A percentile compares a stretch with the other conserved stretches of the same genome.
Conservation (phyloP, 345 rosid genomes). For the Citrus unshiu region DNA sequence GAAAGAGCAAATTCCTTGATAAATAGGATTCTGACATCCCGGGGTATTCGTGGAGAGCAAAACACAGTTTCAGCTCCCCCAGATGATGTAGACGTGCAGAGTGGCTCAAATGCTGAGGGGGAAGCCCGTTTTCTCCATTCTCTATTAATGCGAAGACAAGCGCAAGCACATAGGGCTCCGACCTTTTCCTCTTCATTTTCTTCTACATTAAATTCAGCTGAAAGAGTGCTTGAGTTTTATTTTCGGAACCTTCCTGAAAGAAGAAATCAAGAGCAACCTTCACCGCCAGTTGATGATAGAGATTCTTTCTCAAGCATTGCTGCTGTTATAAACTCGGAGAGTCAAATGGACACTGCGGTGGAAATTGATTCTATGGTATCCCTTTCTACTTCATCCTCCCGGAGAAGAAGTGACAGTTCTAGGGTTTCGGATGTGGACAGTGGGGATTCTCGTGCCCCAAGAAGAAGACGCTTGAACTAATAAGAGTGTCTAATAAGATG, state of each 20-base stretch:
- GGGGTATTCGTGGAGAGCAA: constrained; percentile 76
- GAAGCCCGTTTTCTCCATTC: constrained; percentile 49
- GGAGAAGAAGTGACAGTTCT: constrained; percentile 67
- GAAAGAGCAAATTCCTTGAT: constrained; percentile 49
- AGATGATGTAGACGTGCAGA: constrained; percentile 56
- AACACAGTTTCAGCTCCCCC: constrained; percentile 33
- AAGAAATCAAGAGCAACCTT: constrained; percentile 75
- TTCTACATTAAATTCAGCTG: constrained; percentile 53
- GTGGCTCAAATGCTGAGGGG: constrained; percentile 45
- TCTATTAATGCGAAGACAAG: constrained; percentile 46
- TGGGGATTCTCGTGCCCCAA: constrained; percentile 82
- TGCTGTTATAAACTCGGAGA: constrained; percentile 83
- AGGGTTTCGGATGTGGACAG: constrained; percentile 78
- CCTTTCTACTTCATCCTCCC: constrained; percentile 77
- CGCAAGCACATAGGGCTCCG: constrained; percentile 60
- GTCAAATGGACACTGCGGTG: constrained; percentile 76
- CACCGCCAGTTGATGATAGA: constrained; percentile 68
- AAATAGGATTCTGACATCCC: constrained; percentile 63
- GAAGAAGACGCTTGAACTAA: constrained; percentile 66
- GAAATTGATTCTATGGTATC: constrained; percentile 85
- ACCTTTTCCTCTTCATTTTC: constrained; percentile 39
- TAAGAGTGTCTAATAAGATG: background rate
- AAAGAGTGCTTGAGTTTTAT: constrained; percentile 53
- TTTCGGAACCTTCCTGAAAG: constrained; percentile 45
- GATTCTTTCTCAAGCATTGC: constrained; percentile 89